A percentile compares a stretch with the other conserved stretches of the same genome.
phyloP scores from a whole-genome alignment of 148 eudicot species.

The Persicaria tinctoria region DNA sequence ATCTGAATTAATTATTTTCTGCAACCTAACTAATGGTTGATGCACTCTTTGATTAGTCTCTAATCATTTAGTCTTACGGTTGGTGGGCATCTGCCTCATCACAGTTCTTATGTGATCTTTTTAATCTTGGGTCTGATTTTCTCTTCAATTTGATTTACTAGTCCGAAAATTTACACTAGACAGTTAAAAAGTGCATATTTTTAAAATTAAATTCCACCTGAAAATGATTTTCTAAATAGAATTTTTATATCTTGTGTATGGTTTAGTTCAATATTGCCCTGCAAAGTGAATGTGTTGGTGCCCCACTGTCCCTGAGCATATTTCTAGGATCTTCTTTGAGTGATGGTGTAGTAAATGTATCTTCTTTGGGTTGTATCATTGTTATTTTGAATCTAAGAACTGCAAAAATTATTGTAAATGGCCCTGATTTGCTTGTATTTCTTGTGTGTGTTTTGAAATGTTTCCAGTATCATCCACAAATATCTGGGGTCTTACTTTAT shows the following conservation, averaged over 20 bases:
- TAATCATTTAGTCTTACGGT: neutral
- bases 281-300: neutral
- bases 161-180: neutral
- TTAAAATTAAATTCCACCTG: neutral
- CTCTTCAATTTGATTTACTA: neutral
- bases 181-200: neutral
- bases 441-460: neutral
- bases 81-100: conserved; percentile 3
- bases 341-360: neutral
- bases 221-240: neutral
- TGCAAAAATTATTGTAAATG: neutral
- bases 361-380: neutral
- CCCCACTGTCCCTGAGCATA: neutral
- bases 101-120: neutral
- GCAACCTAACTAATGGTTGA: conserved; percentile 4
- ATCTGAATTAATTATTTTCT: neutral
- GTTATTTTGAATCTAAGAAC: neutral
- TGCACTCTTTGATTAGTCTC: neutral
- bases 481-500: too few relatives aligned
- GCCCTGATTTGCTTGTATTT: neutral
- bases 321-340: neutral
- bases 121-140: neutral
- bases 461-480: neutral
- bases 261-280: neutral
- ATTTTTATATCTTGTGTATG: too few relatives aligned